phyloP scores from a whole-genome alignment of 1,284 basidiomycete genomes.

The Rhodofomes roseus region DNA sequence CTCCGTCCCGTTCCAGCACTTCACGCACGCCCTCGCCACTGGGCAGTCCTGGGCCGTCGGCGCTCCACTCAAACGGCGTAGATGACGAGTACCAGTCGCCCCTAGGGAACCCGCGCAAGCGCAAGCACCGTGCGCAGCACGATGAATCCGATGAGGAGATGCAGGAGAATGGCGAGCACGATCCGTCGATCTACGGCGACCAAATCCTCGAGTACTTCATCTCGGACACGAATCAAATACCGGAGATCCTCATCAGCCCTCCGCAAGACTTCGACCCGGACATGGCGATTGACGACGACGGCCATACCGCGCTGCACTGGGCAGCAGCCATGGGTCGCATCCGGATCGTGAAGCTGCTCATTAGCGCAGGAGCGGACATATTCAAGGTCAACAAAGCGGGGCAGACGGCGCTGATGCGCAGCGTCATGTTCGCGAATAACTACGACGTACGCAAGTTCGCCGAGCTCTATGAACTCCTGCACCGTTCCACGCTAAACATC shows the following conservation, averaged over 20 bases:
- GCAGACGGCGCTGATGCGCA: constrained; percentile 97
- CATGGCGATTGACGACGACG: constrained; percentile 97
- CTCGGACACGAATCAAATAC: constrained; percentile 94
- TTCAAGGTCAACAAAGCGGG: constrained; percentile 97
- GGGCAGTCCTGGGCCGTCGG: constrained; percentile 43
- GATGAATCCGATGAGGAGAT: constrained; percentile 29
- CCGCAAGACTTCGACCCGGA: constrained; percentile 95
- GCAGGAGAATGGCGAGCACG: constrained; percentile 37
- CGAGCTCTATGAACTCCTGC: constrained; percentile 94
- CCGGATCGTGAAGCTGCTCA: constrained; percentile 91
- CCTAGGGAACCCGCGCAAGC: constrained; percentile 30
- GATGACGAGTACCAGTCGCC: constrained; percentile 38
- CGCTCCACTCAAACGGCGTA: constrained; percentile 34
- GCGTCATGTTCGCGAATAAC: constrained; percentile 99
- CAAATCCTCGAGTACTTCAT: constrained; percentile 99
- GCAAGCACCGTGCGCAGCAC: constrained; percentile 22
- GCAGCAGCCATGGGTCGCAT: constrained; percentile 99
- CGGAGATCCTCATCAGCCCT: constrained; percentile 84
- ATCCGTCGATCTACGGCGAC: constrained; percentile 78
- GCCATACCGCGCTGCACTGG: constrained; percentile 98
- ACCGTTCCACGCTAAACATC: constrained; percentile 97
- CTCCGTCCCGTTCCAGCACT: constrained; percentile 75
- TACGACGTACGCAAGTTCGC: constrained; percentile 99
- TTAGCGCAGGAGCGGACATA: constrained; percentile 94
- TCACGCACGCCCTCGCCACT: constrained; percentile 90